Conservation (phyloP, 2,329 filamentous ascomycete species). For the Talaromyces sp. region DNA sequence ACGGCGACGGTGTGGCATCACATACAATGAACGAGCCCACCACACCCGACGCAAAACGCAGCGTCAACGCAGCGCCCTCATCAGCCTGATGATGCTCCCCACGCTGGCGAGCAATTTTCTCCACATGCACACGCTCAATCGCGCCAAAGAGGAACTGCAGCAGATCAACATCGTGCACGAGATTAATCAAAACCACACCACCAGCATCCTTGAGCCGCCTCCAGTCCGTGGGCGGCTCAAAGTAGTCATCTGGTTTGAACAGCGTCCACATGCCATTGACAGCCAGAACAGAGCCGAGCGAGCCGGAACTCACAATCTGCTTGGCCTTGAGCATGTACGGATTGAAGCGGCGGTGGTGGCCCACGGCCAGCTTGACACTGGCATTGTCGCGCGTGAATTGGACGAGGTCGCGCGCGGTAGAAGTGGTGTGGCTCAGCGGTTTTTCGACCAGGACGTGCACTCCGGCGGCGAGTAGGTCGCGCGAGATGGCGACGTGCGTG, state of each 20-base stretch:
- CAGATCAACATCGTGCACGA: slow-evolving; percentile 58
- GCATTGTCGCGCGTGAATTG: slow-evolving; percentile 15
- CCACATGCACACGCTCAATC: slow-evolving; percentile 48
- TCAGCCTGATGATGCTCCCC: slow-evolving; percentile 42
- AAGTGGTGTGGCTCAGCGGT: slow-evolving; percentile 43
- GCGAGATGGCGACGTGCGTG: slow-evolving; percentile 50
- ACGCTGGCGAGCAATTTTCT: slow-evolving; percentile 42
- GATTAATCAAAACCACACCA: slow-evolving; percentile 53
- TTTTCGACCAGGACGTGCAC: slow-evolving; percentile 57
- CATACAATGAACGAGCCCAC: slow-evolving; percentile 55
- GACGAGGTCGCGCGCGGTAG: slow-evolving; percentile 19
- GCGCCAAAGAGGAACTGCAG: slow-evolving; percentile 54
- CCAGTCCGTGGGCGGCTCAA: slow-evolving; percentile 46
- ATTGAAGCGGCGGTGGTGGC: slow-evolving; percentile 58
- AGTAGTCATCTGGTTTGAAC: slow-evolving; percentile 50
- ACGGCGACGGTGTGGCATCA: slow-evolving; percentile 48
- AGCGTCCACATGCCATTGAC: slow-evolving; percentile 53
- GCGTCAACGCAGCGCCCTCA: slow-evolving; percentile 51
- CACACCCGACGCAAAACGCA: slow-evolving; percentile 50
- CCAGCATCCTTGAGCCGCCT: slow-evolving; percentile 35
- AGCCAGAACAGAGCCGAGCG: slow-evolving; percentile 47
- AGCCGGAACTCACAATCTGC: slow-evolving; percentile 33
- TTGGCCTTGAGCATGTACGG: slow-evolving; percentile 50
- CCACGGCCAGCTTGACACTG: slow-evolving; percentile 47
- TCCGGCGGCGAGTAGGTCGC: slow-evolving; percentile 43